These are phyloP conservation scores for Tetragonia tetragonoides DNA, from an alignment of 148 eudicot species.

Conservation along the genomic window DNA sequence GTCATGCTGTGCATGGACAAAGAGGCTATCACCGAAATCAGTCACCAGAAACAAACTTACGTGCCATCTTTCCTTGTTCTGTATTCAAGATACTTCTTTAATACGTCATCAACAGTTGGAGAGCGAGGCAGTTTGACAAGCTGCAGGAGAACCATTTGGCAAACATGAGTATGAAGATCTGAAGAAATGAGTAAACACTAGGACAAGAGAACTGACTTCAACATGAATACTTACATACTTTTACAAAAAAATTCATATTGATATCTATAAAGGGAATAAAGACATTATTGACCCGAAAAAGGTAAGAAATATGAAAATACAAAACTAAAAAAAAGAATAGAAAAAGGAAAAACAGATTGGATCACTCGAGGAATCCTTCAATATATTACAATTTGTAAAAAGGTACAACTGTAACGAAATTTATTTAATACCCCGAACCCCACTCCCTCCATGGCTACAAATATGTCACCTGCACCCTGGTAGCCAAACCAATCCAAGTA, in stretches of 20 bases:
- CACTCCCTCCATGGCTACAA: not conserved
- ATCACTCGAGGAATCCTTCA: not conserved
- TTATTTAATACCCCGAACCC: not conserved
- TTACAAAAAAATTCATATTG: not conserved
- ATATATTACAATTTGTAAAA: not conserved
- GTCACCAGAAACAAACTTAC: constrained; percentile 48
- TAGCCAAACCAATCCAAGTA: not conserved
- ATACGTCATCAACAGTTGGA: constrained; percentile 79
- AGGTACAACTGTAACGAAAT: not conserved
- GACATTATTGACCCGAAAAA: not conserved
- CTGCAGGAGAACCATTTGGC: constrained; percentile 45
- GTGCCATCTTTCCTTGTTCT: constrained; percentile 78
- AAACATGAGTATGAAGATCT: constrained; percentile 1
- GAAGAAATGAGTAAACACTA: not conserved
- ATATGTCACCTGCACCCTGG: not conserved
- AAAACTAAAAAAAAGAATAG: not conserved
- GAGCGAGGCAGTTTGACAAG: constrained; percentile 88
- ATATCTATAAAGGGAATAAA: not conserved
- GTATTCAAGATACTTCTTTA: constrained; percentile 81
- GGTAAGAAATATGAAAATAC: not conserved
- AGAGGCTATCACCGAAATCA: not conserved
- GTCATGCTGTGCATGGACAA: constrained; percentile 12
- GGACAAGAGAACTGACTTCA: not conserved
- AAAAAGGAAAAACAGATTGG: not conserved
- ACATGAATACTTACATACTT: not conserved